Evolutionary conservation across 148 eudicot species (phyloP), one percentile per base, ranked within the genome.

Genomic region (Silene latifolia): DNA sequence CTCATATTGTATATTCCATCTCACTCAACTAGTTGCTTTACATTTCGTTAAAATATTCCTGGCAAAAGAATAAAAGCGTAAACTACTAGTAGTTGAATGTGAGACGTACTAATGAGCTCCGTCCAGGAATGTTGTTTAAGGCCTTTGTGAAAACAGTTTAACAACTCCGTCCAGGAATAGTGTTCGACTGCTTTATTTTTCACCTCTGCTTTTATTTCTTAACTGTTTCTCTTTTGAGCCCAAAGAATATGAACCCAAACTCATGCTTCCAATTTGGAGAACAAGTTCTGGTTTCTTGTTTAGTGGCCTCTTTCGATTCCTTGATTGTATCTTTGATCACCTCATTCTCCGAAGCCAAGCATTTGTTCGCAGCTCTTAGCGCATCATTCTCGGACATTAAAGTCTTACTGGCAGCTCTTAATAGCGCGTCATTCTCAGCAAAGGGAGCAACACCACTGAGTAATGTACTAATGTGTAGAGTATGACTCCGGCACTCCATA

Each of bases 401-500:
- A 2, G 4, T 5, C 6, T 2, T 5, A 5, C 4, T 5, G 4
- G 4, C 2, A 1, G 5, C n/a, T 57, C n/a, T 23, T 20, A 0
- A 8, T 0, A 3, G 8, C n/a, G 61, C n/a, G 20, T 7, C 61
- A 77, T 74, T 74, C 3, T 24, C 79, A 73, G 24, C 23, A 62
- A 69, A 77, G 17, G 74, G 79, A 3, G 63, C 69, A 77, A 9
- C 4, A 11, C 66, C 35, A 62, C 18, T 62, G 17, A 62, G 66
- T n/a, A n/a, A n/a, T n/a, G n/a, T n/a, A n/a, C n/a, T 17, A 62
- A 24, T 25, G 5, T 77, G 29, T 70, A 77, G 32, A 77, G 69
- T 21, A 77, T 69, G 69, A 77, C 72, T 7, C 79, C 74, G 63
- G 44, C 79, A 46, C 74, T 77, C 79, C 79, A 77, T 19, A 70